Base-by-base conservation (phyloP, 1,284 basidiomycete species). In the Rhizoctonia solani region DNA sequence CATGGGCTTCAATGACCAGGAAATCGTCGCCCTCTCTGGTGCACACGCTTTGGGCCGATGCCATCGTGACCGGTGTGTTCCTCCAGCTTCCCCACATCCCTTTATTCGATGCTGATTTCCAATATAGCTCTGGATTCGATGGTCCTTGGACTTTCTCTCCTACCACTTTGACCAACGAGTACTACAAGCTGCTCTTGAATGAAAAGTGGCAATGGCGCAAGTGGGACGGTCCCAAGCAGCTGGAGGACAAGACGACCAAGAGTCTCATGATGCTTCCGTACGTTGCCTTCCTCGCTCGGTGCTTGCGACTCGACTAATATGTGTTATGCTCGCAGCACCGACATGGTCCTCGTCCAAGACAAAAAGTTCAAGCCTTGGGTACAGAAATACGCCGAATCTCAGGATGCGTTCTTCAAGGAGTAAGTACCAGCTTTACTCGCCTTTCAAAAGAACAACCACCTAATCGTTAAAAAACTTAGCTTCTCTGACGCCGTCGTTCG, bases 41-140 rank as follows among this genome's bases (percentile, higher is more conserved):
- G 95, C 93, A 49, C 96, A 99, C 77, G 94, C 94, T 70, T 86
- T 98, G 54, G 95, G 95, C 47, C 90, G 96, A 76, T 96, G 94
- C 84, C 96, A 98, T 82, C 72, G 79, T 69, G 85, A 88, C 78
- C 82, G 90, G 84, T 85, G 73, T 69, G 79, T 72, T 13, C n/a
- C n/a, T n/a, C n/a, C n/a, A n/a, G n/a, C 21, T 5, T 30, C 11
- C 47, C 39, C 34, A 16, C 47, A 27, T 29, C 25, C 13, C 29
- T 11, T 32, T 69, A 25, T 29, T 21, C 9, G 19, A n/a, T 8
- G 47, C 42, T 37, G 25, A 32, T 30, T 46, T n/a, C 47, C 23
- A 29, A 6, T 37, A 76, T 74, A 87, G 89, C 71, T 93, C 91
- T 68, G 92, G 92, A 44, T 95, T 90, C 77, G 89, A 93, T 1